These are phyloP conservation scores for Penicillium arizonense DNA, from an alignment of 495 filamentous ascomycete genomes.

Conservation along the genomic window DNA sequence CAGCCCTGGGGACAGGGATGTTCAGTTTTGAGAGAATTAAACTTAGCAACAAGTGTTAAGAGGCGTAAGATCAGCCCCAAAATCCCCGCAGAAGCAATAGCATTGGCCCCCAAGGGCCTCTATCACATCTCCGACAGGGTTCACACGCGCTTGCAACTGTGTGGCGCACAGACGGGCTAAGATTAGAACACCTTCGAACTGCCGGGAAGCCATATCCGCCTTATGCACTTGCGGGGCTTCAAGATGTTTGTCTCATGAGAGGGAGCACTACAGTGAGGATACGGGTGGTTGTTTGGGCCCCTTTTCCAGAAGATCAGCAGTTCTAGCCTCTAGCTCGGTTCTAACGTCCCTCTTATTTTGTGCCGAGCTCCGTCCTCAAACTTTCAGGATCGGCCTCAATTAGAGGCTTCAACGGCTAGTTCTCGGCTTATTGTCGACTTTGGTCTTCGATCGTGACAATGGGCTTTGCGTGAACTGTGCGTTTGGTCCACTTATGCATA, in stretches of 20 bases:
- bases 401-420: neutral
- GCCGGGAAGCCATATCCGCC: neutral
- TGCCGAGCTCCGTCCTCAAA: neutral
- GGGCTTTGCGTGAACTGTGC: neutral
- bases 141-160: constrained; percentile 9
- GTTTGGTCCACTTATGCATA: neutral
- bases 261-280: too few species aligned
- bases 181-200: constrained; percentile 13
- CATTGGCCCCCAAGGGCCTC: constrained; percentile 6
- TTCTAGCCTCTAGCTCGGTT: neutral
- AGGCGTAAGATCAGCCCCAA: neutral
- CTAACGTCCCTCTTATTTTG: neutral
- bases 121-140: constrained; percentile 11
- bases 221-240: neutral
- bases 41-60: constrained; percentile 3
- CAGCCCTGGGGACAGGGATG: constrained; percentile 2
- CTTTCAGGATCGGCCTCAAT: neutral
- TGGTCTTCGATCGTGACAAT: neutral
- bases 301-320: too few species aligned
- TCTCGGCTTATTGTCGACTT: neutral
- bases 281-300: too few species aligned
- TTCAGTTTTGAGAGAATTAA: constrained; percentile 8
- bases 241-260: neutral
- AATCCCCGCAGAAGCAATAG: neutral
- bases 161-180: constrained; percentile 11